These are phyloP conservation scores for Chloromonas sp. DNA, from an alignment of 163 green algal species.

Conservation along the genomic window DNA sequence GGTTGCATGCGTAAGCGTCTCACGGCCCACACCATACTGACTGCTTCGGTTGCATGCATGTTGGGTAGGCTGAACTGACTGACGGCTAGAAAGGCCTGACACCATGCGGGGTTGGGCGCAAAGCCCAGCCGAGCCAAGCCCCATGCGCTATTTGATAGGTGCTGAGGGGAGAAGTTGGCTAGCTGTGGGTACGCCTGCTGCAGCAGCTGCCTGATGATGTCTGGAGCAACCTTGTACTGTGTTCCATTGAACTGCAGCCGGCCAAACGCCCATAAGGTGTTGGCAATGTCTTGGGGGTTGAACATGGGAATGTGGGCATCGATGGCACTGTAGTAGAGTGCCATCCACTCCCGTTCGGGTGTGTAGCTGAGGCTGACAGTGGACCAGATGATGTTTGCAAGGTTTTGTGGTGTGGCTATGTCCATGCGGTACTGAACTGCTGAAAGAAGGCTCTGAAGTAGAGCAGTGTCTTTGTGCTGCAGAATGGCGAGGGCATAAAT, in stretches of 20 bases:
- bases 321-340: constrained; percentile 11
- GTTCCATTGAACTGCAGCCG: constrained; percentile 8
- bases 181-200: constrained; percentile 11
- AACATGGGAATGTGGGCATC: constrained; percentile 3
- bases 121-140: constrained; percentile 12
- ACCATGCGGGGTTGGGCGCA: not conserved
- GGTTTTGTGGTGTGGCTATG: constrained; percentile 10
- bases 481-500: constrained; percentile 1
- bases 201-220: constrained; percentile 12
- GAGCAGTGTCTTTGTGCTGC: not conserved
- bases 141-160: constrained; percentile 17
- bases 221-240: constrained; percentile 5
- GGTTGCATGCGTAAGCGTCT: constrained; percentile 4
- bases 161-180: constrained; percentile 5
- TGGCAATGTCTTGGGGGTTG: constrained; percentile 12
- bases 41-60: constrained; percentile 7
- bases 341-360: constrained; percentile 12
- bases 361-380: constrained; percentile 2
- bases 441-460: constrained; percentile 1
- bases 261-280: constrained; percentile 17
- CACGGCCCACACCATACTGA: constrained; percentile 6
- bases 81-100: not conserved
- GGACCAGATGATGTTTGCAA: constrained; percentile 13
- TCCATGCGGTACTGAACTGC: constrained; percentile 17
- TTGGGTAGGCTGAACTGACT: not conserved